Percentiles rank a stretch among this genome's conserved stretches.
Evolutionary conservation across 495 filamentous ascomycete species (phyloP).

Genomic region (Talaromyces liani): DNA sequence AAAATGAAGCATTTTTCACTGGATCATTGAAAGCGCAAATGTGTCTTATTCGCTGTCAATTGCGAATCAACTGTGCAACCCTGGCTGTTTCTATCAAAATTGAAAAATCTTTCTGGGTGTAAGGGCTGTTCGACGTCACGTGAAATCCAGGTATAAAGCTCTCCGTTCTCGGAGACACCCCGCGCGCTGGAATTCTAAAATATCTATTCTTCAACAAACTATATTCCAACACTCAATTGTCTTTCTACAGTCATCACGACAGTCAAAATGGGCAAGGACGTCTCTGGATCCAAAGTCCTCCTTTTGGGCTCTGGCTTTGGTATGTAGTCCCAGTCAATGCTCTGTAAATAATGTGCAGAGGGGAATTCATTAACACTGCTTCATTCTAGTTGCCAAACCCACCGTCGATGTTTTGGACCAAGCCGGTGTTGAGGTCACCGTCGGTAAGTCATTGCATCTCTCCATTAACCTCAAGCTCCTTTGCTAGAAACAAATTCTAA

Average conservation of each 20-base stretch:
- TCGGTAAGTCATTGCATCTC: slow-evolving; percentile 51
- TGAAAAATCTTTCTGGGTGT: background rate
- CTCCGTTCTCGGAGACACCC: slow-evolving; percentile 3
- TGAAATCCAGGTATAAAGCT: background rate
- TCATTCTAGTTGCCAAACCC: slow-evolving; percentile 55
- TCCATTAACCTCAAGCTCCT: background rate
- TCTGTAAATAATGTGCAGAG: background rate
- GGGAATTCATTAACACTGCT: slow-evolving; percentile 13
- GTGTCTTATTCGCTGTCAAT: background rate
- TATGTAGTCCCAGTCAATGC: slow-evolving; percentile 14
- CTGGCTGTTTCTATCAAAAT: background rate
- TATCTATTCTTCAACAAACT: background rate
- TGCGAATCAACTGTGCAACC: background rate
- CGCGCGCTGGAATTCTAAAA: background rate
- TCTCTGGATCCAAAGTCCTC: slow-evolving; percentile 52
- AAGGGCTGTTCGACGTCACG: background rate
- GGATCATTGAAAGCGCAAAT: background rate
- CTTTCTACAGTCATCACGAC: background rate
- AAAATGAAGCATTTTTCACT: slow-evolving; percentile 2
- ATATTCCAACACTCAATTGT: background rate
- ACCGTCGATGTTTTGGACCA: slow-evolving; percentile 72
- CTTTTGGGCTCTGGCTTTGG: slow-evolving; percentile 73
- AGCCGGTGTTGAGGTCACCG: slow-evolving; percentile 68
- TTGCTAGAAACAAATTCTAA: background rate
- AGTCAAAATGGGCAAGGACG: slow-evolving; percentile 14